These are phyloP conservation scores for Diutina catenulata DNA, from an alignment of 1,139 yeast genomes.

Conservation along the genomic window DNA sequence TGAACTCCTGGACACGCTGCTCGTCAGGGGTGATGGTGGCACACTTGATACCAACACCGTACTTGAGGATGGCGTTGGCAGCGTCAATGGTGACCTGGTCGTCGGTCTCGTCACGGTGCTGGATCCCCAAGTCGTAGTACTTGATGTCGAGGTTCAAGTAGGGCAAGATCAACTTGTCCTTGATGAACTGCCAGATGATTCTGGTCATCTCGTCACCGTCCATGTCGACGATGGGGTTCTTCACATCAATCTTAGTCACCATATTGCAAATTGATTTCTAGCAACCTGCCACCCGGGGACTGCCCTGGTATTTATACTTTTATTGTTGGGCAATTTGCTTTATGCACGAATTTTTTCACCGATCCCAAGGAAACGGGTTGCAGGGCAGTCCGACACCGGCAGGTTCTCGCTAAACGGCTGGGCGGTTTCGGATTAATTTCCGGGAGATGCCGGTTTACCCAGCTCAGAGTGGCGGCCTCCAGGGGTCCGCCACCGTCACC, in stretches of 20 bases:
- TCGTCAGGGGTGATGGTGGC: slow-evolving; percentile 99
- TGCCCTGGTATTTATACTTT: too few species aligned
- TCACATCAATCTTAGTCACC: slow-evolving; percentile 55
- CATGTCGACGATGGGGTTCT: slow-evolving; percentile 85
- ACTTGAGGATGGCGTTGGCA: slow-evolving; percentile 78
- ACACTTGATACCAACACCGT: slow-evolving; percentile 91
- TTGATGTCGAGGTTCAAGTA: slow-evolving; percentile 79
- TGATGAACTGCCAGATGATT: slow-evolving; percentile 82
- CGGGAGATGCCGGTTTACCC: too few species aligned
- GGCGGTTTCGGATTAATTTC: too few species aligned
- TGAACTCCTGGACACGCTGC: slow-evolving; percentile 82
- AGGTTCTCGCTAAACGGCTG: too few species aligned
- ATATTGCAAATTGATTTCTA: too few species aligned
- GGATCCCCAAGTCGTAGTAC: slow-evolving; percentile 83
- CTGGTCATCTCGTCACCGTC: slow-evolving; percentile 97
- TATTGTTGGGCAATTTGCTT: too few species aligned
- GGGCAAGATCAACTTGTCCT: slow-evolving; percentile 71
- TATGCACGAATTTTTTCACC: too few species aligned
- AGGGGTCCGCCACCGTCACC: too few species aligned
- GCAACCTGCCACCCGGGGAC: too few species aligned
- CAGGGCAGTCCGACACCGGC: too few species aligned
- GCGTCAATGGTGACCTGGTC: slow-evolving; percentile 85
- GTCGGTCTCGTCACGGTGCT: slow-evolving; percentile 74
- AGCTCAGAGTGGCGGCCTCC: too few species aligned
- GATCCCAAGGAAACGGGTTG: too few species aligned